Conservation (phyloP, 441 rosid genomes). For the Viola pubescens region DNA sequence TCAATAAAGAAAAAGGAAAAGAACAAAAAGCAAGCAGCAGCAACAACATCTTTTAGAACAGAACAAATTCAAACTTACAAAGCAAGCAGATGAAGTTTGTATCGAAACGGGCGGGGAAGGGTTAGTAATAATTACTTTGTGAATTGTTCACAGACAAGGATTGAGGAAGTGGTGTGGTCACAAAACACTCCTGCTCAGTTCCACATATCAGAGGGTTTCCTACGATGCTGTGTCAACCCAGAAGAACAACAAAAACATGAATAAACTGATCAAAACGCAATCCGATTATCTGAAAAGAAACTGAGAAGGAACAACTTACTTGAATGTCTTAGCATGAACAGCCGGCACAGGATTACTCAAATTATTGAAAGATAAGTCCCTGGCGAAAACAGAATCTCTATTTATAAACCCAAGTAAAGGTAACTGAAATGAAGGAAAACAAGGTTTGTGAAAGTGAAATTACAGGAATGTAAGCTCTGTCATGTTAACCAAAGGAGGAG, state of each 20-base stretch:
- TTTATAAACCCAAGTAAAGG: not conserved
- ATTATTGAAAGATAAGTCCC: conserved; percentile 88
- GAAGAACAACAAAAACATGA: conserved; percentile 1
- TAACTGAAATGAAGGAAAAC: not conserved
- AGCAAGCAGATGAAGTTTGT: conserved; percentile 8
- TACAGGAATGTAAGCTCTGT: conserved; percentile 80
- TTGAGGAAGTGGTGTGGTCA: conserved; percentile 54
- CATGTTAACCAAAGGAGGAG: conserved; percentile 68
- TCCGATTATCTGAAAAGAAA: conserved; percentile 7
- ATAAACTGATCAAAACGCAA: not conserved
- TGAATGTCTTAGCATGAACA: conserved; percentile 75
- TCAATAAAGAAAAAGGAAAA: not conserved
- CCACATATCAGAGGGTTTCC: conserved; percentile 92
- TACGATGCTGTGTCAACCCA: conserved; percentile 43
- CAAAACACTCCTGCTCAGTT: conserved; percentile 58
- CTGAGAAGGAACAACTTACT: conserved; percentile 34
- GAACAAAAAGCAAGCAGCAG: not conserved
- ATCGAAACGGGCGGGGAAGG: conserved; percentile 9
- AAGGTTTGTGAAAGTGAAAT: conserved; percentile 24
- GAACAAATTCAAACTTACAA: conserved; percentile 16
- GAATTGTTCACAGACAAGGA: conserved; percentile 44
- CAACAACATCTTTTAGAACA: conserved; percentile 5
- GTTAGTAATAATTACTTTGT: conserved; percentile 34
- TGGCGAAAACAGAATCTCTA: conserved; percentile 19
- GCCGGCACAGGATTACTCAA: conserved; percentile 68